Conservation (phyloP, 441 rosid species). For the Melastoma candidum region DNA sequence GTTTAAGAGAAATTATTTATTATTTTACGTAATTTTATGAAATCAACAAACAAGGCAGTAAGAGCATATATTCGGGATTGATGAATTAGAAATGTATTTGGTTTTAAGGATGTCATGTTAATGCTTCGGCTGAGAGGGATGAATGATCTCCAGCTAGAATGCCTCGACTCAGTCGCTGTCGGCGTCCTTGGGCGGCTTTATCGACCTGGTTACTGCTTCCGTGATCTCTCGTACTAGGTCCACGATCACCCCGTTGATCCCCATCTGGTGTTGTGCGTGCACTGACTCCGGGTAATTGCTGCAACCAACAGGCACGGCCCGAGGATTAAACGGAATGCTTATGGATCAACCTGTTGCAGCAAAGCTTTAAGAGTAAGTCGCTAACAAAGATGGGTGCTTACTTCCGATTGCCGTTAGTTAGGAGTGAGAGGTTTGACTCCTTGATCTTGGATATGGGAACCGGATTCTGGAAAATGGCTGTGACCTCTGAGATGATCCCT, state of each 20-base stretch:
- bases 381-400: conserved; percentile 9
- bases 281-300: conserved; percentile 47
- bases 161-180: no score
- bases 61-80: no score
- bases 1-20: no score
- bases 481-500: conserved; percentile 54
- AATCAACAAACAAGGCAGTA: no score
- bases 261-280: conserved; percentile 36
- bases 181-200: conserved; percentile 8
- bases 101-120: no score
- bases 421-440: conserved; percentile 37
- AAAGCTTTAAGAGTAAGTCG: no score
- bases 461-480: conserved; percentile 40
- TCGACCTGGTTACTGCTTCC: conserved; percentile 24
- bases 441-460: conserved; percentile 26
- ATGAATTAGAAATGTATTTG: no score
- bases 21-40: no score
- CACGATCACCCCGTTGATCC: conserved; percentile 49
- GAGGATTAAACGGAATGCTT: no score
- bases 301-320: conserved; percentile 8
- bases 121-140: no score
- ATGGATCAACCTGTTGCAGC: no score
- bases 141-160: no score
- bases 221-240: conserved; percentile 36
- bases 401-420: conserved; percentile 55